Evolutionary conservation across 179 eudicot species (phyloP).

Genomic region (Beta corolliflora): DNA sequence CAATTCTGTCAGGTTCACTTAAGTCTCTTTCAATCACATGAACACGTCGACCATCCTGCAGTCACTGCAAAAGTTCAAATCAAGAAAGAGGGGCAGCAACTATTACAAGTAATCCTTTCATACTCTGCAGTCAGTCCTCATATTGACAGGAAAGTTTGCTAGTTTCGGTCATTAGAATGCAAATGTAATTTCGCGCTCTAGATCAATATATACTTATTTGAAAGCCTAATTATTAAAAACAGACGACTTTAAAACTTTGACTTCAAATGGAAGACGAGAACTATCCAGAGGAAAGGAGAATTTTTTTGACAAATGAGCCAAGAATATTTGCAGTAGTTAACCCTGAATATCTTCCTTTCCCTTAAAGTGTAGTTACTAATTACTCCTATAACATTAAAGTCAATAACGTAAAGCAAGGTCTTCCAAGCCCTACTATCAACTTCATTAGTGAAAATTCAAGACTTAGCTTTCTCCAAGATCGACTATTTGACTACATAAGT

Average conservation of each 20-base stretch:
- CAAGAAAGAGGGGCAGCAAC: conserved; percentile 17
- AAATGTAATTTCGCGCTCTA: not conserved
- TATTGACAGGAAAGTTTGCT: not conserved
- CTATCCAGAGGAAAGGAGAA: not conserved
- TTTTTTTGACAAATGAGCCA: not conserved
- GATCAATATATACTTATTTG: not conserved
- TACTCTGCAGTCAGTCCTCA: not conserved
- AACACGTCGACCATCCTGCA: conserved; percentile 89
- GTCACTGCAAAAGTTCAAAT: conserved; percentile 31
- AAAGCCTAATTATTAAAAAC: not conserved
- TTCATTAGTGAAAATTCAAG: not conserved
- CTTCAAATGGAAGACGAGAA: not conserved
- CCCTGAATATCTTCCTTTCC: not conserved
- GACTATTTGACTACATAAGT: not conserved
- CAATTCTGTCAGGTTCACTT: conserved; percentile 82
- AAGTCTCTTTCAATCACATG: conserved; percentile 90
- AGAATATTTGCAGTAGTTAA: not conserved
- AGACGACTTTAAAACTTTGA: not conserved
- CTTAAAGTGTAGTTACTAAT: too few relatives aligned
- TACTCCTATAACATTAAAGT: not conserved
- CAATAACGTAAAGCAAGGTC: not conserved
- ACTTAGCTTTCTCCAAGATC: not conserved
- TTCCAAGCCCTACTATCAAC: not conserved
- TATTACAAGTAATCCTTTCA: not conserved
- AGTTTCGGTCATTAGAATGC: not conserved